Percentiles rank a stretch among this genome's conserved stretches.
phyloP scores from a whole-genome alignment of 169 alveolate genomes.

The Plasmodium fragile region DNA sequence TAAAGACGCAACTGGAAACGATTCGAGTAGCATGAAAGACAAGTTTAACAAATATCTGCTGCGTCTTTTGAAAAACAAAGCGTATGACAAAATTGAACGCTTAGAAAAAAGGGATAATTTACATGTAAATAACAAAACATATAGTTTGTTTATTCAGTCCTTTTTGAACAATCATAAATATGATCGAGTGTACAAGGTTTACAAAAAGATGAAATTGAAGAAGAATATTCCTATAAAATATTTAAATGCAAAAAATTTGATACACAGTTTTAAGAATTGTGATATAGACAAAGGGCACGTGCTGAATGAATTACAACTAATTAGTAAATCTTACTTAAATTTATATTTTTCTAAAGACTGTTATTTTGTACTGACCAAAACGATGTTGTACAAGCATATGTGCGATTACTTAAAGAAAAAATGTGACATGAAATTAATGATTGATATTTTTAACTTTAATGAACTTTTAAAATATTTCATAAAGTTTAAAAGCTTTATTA shows the following conservation, averaged over 20 bases:
- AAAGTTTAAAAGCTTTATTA: constrained; percentile 72
- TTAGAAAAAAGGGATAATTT: constrained; percentile 72
- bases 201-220: constrained; percentile 57
- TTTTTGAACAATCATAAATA: constrained; percentile 62
- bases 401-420: constrained; percentile 72
- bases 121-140: constrained; percentile 69
- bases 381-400: constrained; percentile 71
- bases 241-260: constrained; percentile 64
- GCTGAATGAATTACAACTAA: constrained; percentile 49
- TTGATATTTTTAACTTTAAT: constrained; percentile 71
- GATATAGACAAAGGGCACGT: constrained; percentile 72
- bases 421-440: constrained; percentile 70
- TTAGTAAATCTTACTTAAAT: constrained; percentile 60
- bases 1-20: constrained; percentile 9
- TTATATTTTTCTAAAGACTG: constrained; percentile 73
- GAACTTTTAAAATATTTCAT: constrained; percentile 75
- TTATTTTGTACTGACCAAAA: constrained; percentile 65
- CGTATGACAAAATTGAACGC: constrained; percentile 62
- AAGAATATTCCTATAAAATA: constrained; percentile 63
- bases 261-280: constrained; percentile 74
- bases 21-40: constrained; percentile 27
- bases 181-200: constrained; percentile 70
- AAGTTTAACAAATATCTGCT: constrained; percentile 32
- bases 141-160: constrained; percentile 69
- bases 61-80: constrained; percentile 53